phyloP scores from a whole-genome alignment of 1,139 yeast species.

The Blastobotrys elegans region DNA sequence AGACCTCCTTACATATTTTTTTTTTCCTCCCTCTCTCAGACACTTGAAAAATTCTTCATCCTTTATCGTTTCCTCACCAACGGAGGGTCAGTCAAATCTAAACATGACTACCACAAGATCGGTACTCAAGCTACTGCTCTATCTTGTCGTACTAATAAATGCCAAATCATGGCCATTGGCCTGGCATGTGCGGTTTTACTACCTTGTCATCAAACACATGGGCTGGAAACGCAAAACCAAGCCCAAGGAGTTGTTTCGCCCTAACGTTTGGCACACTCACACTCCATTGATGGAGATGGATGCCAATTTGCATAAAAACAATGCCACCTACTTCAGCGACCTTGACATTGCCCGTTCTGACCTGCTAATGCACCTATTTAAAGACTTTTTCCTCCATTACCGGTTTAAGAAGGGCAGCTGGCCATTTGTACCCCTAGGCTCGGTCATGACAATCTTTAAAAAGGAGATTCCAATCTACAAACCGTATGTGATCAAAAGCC shows the following conservation, averaged over 20 bases:
- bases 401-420: slow-evolving; percentile 43
- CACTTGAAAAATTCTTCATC: neutral
- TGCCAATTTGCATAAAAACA: slow-evolving; percentile 79
- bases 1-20: no score
- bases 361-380: slow-evolving; percentile 50
- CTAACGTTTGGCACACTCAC: slow-evolving; percentile 46
- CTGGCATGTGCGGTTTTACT: slow-evolving; percentile 60
- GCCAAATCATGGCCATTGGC: slow-evolving; percentile 65
- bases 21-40: no score
- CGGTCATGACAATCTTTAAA: slow-evolving; percentile 62
- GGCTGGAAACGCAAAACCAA: slow-evolving; percentile 27
- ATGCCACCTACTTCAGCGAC: slow-evolving; percentile 81
- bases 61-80: no score
- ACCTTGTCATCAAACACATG: slow-evolving; percentile 37
- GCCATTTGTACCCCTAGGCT: slow-evolving; percentile 77
- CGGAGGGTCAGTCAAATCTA: no score
- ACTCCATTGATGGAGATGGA: slow-evolving; percentile 81
- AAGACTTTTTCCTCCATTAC: slow-evolving; percentile 28
- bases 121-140: slow-evolving; percentile 15
- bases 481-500: slow-evolving; percentile 49
- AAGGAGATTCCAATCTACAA: slow-evolving; percentile 69
- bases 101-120: neutral
- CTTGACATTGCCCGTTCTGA: slow-evolving; percentile 75
- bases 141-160: slow-evolving; percentile 25
- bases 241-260: slow-evolving; percentile 37